These are phyloP conservation scores for Trichoderma oligosporum DNA, from an alignment of 2,329 filamentous ascomycete species.

Conservation along the genomic window DNA sequence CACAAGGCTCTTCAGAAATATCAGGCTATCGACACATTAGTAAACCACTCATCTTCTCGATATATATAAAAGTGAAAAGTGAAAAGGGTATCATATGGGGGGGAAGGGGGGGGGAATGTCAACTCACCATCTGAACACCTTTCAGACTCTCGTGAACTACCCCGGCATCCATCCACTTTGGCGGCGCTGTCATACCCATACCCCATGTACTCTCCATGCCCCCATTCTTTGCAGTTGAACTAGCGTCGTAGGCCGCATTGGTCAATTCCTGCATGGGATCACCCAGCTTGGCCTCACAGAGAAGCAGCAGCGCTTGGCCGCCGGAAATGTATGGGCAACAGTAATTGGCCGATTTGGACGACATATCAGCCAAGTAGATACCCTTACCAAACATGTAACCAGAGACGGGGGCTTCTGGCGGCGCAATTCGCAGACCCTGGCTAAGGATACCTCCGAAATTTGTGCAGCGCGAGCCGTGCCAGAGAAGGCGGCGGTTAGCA, in stretches of 20 bases:
- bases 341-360: slow-evolving; percentile 77
- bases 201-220: slow-evolving; percentile 68
- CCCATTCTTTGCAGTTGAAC: slow-evolving; percentile 54
- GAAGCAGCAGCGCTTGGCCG: slow-evolving; percentile 68
- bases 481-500: slow-evolving; percentile 72
- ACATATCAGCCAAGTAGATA: slow-evolving; percentile 83
- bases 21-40: slow-evolving; percentile 44
- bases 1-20: slow-evolving; percentile 41
- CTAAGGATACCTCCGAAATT: slow-evolving; percentile 86
- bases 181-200: slow-evolving; percentile 60
- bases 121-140: slow-evolving; percentile 66
- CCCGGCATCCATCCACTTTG: slow-evolving; percentile 70
- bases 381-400: slow-evolving; percentile 92
- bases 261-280: slow-evolving; percentile 65
- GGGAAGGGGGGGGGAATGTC: too few relatives aligned
- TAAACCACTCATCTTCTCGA: background rate
- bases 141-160: slow-evolving; percentile 60
- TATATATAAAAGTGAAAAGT: background rate
- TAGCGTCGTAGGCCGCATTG: slow-evolving; percentile 58
- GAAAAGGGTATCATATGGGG: too few relatives aligned
- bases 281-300: slow-evolving; percentile 77
- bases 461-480: slow-evolving; percentile 80
- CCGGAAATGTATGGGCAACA: slow-evolving; percentile 60
- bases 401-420: slow-evolving; percentile 71
- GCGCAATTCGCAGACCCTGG: slow-evolving; percentile 85